Evolutionary conservation across 1,284 basidiomycete species (phyloP).

Genomic region (Pseudozyma hubeiensis): DNA sequence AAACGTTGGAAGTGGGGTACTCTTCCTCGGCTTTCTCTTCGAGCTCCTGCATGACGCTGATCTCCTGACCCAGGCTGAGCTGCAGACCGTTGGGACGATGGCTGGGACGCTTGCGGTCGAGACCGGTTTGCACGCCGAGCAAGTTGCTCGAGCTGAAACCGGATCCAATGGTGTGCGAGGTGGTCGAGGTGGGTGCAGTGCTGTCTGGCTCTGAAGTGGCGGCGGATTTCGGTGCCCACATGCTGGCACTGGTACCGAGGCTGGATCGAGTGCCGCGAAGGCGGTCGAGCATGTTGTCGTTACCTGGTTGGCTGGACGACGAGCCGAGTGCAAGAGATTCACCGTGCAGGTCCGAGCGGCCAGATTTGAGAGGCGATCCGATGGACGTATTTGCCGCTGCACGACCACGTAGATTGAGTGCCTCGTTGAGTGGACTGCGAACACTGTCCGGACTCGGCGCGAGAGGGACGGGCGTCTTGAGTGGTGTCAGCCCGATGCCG

Average conservation of each 20-base stretch:
- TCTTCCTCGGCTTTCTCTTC: constrained; percentile 49
- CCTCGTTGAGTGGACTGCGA: constrained; percentile 32
- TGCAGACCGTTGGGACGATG: constrained; percentile 52
- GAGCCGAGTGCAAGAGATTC: constrained; percentile 32
- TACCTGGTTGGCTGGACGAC: constrained; percentile 4
- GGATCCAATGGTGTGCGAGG: constrained; percentile 26
- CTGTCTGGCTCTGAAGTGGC: constrained; percentile 1
- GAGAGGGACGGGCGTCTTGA: constrained; percentile 37
- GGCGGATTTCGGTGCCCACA: constrained; percentile 48
- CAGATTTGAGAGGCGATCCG: constrained; percentile 34
- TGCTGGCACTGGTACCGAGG: constrained; percentile 42
- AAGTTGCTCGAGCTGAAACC: constrained; percentile 28
- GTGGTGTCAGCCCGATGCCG: constrained; percentile 45
- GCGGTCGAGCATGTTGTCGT: constrained; percentile 47
- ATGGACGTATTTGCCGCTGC: constrained; percentile 28
- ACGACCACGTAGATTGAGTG: constrained; percentile 32
- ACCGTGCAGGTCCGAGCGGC: constrained; percentile 19
- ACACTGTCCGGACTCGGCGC: constrained; percentile 29
- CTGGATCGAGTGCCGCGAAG: constrained; percentile 41
- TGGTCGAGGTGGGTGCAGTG: constrained; percentile 4
- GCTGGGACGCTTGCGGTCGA: constrained; percentile 35
- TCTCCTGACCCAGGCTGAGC: constrained; percentile 46
- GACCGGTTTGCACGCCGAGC: constrained; percentile 34
- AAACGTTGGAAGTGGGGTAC: constrained; percentile 20
- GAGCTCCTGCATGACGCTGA: constrained; percentile 49